phyloP scores from a whole-genome alignment of 208 protist species.

The Trypanosoma cruzi region DNA sequence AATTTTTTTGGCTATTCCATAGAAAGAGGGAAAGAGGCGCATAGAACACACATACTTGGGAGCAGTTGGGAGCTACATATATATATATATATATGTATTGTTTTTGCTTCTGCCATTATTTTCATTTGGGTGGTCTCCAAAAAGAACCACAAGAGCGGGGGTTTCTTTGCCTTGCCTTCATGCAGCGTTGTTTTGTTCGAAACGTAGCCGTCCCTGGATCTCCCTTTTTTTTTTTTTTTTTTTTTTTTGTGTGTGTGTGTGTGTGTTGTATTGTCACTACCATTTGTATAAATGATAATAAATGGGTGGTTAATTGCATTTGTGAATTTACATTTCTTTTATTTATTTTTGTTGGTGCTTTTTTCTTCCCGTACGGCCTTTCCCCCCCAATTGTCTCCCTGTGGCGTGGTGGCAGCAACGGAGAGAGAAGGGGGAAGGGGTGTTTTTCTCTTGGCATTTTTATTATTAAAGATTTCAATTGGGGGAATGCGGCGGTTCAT shows the following conservation, averaged over 20 bases:
- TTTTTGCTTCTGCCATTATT: neutral
- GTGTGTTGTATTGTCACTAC: neutral
- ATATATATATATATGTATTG: too few species aligned
- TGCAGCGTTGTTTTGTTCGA: neutral
- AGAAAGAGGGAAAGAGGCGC: neutral
- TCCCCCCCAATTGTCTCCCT: neutral
- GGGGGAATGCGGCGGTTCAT: slow-evolving; percentile 7
- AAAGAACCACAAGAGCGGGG: neutral
- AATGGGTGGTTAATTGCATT: neutral
- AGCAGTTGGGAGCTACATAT: neutral
- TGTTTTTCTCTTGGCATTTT: neutral
- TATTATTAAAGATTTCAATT: neutral
- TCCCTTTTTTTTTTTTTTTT: slow-evolving; percentile 4
- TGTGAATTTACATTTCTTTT: neutral
- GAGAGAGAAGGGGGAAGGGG: neutral
- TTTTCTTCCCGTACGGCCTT: neutral
- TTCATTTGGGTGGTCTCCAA: neutral
- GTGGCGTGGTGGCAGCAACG: neutral
- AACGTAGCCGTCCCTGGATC: neutral
- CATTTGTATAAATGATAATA: neutral
- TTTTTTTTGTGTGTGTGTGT: neutral
- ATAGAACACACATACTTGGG: neutral
- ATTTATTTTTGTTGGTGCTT: neutral
- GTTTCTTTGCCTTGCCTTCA: neutral
- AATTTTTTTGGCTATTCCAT: neutral